Base-by-base conservation (phyloP, 306 rosid species). In the Abrus pulchellus region DNA sequence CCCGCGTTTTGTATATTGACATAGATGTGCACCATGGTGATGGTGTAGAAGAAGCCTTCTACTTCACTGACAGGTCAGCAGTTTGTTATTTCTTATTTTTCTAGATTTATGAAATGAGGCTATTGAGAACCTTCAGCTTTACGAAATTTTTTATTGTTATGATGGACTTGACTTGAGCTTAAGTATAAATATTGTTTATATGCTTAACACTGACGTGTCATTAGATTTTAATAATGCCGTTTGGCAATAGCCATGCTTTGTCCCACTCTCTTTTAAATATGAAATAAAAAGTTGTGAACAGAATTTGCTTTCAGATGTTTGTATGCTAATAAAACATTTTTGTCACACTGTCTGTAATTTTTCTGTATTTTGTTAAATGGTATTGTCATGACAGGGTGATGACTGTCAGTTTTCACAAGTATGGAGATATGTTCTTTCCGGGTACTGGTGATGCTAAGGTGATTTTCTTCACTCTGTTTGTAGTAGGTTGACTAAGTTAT, bases 21-120 rank as follows among this genome's bases (percentile, higher is more conserved):
- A 95, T 95, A 82, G 99, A 95, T 53, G 99, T 95, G 82, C 99
- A 95, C 88, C 99, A 95, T 61, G 99, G 99, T 65, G 99, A 95
- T 88, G 99, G 99, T 13, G 99, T 95, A 5, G 99, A 95, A 87
- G 99, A 95, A 91, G 98, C 99, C 47, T 95, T 95, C 87, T 95
- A 91, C 78, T 93, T 91, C 85, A 95, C 99, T 76, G 98, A 95
- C 86, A 93, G 99, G 99, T 95, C 71, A 38, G 43, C 53, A 59
- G n/a, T 77, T 82, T 76, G 49, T 68, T 48, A 47, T 75, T 44
- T 77, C 5, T 41, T 43, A 44, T 68, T 59, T 73, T 75, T 34
- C 52, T 54, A 76, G 57, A 70, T 70, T 71, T 63, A 66, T 44
- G 36, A 53, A 65, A n/a, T 66, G 77, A 48, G 36, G 34, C 67